phyloP scores from a whole-genome alignment of 2,329 filamentous ascomycete species.

The Aureobasidium uvarum region DNA sequence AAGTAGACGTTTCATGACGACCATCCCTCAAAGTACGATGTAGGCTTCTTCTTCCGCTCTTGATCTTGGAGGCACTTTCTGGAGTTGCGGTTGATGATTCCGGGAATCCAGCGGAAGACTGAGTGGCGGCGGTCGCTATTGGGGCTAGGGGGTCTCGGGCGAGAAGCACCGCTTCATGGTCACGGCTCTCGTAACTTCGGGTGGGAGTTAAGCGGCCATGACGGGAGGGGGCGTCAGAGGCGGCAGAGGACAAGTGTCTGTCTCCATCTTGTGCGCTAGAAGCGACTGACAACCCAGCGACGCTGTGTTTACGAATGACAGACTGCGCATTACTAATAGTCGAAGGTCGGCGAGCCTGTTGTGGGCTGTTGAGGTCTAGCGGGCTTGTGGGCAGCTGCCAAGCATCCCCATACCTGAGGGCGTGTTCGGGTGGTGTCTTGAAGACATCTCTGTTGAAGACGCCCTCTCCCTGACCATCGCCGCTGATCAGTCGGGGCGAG shows the following conservation, averaged over 20 bases:
- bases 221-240: conserved; percentile 30
- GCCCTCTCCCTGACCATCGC: not conserved
- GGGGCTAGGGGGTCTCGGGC: conserved; percentile 20
- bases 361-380: conserved; percentile 35
- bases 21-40: conserved; percentile 82
- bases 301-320: conserved; percentile 22
- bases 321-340: conserved; percentile 34
- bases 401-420: conserved; percentile 31
- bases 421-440: conserved; percentile 48
- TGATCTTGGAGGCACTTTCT: conserved; percentile 35
- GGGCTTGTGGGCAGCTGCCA: conserved; percentile 39
- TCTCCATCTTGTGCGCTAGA: conserved; percentile 34
- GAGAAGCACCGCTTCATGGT: conserved; percentile 28
- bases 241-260: conserved; percentile 31
- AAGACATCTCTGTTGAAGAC: conserved; percentile 41
- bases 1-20: conserved; percentile 39
- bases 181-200: conserved; percentile 31
- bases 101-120: conserved; percentile 11
- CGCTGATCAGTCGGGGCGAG: conserved; percentile 30
- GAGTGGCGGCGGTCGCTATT: conserved; percentile 22
- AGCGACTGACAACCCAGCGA: conserved; percentile 12
- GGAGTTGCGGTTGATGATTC: conserved; percentile 29
- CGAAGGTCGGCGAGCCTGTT: conserved; percentile 38
- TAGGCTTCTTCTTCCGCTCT: conserved; percentile 75
- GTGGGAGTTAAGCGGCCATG: conserved; percentile 29